Conservation (phyloP, 2,329 filamentous ascomycete genomes). For the Sarocladiaceae sp. region DNA sequence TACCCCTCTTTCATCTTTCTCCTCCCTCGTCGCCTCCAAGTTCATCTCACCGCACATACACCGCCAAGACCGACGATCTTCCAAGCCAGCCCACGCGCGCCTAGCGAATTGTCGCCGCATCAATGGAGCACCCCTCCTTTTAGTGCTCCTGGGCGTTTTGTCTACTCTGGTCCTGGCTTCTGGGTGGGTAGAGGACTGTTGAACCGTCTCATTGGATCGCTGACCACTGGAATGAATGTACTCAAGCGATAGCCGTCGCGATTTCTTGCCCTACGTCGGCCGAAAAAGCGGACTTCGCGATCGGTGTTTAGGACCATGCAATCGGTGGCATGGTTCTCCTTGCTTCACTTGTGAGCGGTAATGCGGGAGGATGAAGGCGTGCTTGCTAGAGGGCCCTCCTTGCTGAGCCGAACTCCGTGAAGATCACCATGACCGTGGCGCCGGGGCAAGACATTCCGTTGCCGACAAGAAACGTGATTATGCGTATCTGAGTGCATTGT, state of each 20-base stretch:
- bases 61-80: conserved; percentile 9
- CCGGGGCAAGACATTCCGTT: background rate
- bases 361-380: too few relatives aligned
- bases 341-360: too few relatives aligned
- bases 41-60: background rate
- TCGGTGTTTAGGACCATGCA: too few relatives aligned
- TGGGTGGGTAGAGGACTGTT: too few relatives aligned
- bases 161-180: too few relatives aligned
- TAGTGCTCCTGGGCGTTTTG: too few relatives aligned
- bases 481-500: background rate
- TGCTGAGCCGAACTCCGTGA: background rate
- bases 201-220: too few relatives aligned
- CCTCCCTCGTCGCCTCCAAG: background rate
- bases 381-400: background rate
- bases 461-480: background rate
- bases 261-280: too few relatives aligned
- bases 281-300: too few relatives aligned
- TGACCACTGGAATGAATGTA: too few relatives aligned
- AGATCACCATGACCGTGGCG: background rate
- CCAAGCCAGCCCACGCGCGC: background rate
- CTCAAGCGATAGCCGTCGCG: too few relatives aligned
- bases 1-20: background rate
- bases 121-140: background rate
- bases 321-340: too few relatives aligned
- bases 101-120: conserved; percentile 7